phyloP scores from a whole-genome alignment of 2,329 filamentous ascomycete species.

The Colletotrichum aenigma region DNA sequence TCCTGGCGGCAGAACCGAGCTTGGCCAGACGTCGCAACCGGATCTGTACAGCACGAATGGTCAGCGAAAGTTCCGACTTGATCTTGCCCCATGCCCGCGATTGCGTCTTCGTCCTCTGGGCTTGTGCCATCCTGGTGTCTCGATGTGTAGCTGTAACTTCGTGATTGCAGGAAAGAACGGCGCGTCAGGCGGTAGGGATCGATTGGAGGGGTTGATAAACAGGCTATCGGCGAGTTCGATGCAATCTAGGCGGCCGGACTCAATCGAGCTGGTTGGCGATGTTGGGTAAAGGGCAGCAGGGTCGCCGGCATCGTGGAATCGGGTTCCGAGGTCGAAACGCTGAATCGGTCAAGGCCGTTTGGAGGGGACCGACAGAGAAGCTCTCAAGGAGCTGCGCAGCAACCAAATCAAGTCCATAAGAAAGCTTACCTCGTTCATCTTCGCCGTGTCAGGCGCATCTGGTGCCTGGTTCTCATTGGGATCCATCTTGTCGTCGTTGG shows the following conservation, averaged over 20 bases:
- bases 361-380: neutral
- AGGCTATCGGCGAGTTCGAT: neutral
- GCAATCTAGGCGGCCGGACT: neutral
- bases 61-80: neutral
- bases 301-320: neutral
- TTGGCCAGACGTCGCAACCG: constrained; percentile 54
- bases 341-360: neutral
- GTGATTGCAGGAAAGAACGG: neutral
- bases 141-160: neutral
- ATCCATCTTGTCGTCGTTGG: constrained; percentile 42
- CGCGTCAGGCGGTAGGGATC: neutral
- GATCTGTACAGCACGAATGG: constrained; percentile 37
- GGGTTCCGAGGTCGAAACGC: neutral
- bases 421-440: constrained; percentile 58
- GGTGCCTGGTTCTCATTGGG: constrained; percentile 44
- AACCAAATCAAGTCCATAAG: neutral
- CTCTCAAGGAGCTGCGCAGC: neutral
- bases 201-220: neutral
- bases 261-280: neutral
- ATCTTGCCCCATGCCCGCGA: neutral
- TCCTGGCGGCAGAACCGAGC: constrained; percentile 41
- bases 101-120: neutral
- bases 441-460: constrained; percentile 62
- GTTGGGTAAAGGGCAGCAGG: neutral
- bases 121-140: neutral